These are phyloP conservation scores for Hawksworthiomyces lignivorus DNA, from an alignment of 2,329 filamentous ascomycete species.

Conservation along the genomic window DNA sequence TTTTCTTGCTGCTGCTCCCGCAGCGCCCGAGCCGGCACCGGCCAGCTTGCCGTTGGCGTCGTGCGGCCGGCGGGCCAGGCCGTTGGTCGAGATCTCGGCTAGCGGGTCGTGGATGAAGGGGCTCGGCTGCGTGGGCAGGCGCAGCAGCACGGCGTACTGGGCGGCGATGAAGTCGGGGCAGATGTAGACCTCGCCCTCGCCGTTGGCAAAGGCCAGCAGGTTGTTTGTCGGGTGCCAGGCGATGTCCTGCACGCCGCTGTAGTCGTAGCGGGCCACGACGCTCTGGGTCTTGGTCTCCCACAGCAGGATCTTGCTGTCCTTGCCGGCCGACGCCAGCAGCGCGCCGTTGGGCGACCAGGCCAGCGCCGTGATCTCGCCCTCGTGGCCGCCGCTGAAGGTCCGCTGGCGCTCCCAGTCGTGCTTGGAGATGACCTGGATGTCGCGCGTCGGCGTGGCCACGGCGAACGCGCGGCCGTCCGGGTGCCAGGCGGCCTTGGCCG, in stretches of 20 bases:
- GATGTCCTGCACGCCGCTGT: slow-evolving; percentile 76
- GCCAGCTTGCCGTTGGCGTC: slow-evolving; percentile 2
- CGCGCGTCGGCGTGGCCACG: slow-evolving; percentile 69
- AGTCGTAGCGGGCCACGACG: slow-evolving; percentile 69
- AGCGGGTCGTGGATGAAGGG: slow-evolving; percentile 81
- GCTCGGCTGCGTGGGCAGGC: slow-evolving; percentile 59
- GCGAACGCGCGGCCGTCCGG: slow-evolving; percentile 91
- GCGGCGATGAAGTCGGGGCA: slow-evolving; percentile 61
- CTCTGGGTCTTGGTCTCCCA: slow-evolving; percentile 90
- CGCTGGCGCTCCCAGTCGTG: slow-evolving; percentile 85
- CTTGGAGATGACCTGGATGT: slow-evolving; percentile 81
- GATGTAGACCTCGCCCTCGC: slow-evolving; percentile 89
- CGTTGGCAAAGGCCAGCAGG: slow-evolving; percentile 82
- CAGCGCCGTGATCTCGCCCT: slow-evolving; percentile 75
- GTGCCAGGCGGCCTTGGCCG: slow-evolving; percentile 76
- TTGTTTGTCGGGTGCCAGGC: slow-evolving; percentile 90
- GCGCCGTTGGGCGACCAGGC: slow-evolving; percentile 95
- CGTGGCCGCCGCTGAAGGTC: slow-evolving; percentile 70
- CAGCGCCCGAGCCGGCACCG: too few species aligned
- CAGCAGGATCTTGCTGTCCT: slow-evolving; percentile 62
- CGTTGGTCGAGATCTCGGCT: slow-evolving; percentile 60
- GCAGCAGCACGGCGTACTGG: slow-evolving; percentile 49
- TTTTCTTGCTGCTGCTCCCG: not conserved
- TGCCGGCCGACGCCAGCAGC: slow-evolving; percentile 64
- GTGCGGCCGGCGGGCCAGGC: slow-evolving; percentile 9